Conservation (phyloP, 352 stramenopile genomes). For the Phytopythium aichiense region DNA sequence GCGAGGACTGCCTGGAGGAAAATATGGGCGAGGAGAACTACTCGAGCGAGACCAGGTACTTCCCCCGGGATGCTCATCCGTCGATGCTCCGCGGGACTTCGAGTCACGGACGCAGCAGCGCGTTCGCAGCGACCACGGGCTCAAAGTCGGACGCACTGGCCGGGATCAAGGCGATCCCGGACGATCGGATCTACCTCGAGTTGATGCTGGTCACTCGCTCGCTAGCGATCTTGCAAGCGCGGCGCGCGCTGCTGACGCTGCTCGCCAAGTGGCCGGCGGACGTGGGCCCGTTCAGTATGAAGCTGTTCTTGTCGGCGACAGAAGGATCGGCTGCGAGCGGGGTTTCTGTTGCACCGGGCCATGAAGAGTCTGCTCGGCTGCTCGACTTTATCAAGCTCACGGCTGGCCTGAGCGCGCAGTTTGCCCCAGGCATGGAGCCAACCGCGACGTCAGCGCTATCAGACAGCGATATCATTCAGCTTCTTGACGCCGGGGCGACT, state of each 20-base stretch:
- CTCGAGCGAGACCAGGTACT: conserved; percentile 71
- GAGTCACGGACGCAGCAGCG: conserved; percentile 40
- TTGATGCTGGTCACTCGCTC: conserved; percentile 70
- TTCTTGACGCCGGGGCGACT: conserved; percentile 53
- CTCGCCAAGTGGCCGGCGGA: conserved; percentile 70
- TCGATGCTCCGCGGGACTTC: conserved; percentile 62
- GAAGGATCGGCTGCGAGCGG: not conserved
- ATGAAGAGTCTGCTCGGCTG: conserved; percentile 43
- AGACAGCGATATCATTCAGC: conserved; percentile 39
- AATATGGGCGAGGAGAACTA: conserved; percentile 83
- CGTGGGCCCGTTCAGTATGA: conserved; percentile 57
- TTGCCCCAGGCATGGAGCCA: conserved; percentile 25
- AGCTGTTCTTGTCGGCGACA: conserved; percentile 31
- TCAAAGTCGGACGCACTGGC: conserved; percentile 66
- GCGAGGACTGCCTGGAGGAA: conserved; percentile 84
- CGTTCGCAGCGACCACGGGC: conserved; percentile 29
- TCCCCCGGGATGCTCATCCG: conserved; percentile 67
- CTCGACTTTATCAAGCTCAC: conserved; percentile 86
- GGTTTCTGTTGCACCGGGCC: conserved; percentile 7
- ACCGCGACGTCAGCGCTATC: conserved; percentile 22
- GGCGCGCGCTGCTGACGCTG: conserved; percentile 67
- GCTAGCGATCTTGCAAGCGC: conserved; percentile 78
- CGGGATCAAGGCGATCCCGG: conserved; percentile 74
- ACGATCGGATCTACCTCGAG: conserved; percentile 76
- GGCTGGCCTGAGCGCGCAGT: conserved; percentile 55